Evolutionary conservation across 1,284 basidiomycete species (phyloP), one percentile per base, ranked within the genome.

Genomic region (Rhodotorula glutinis): DNA sequence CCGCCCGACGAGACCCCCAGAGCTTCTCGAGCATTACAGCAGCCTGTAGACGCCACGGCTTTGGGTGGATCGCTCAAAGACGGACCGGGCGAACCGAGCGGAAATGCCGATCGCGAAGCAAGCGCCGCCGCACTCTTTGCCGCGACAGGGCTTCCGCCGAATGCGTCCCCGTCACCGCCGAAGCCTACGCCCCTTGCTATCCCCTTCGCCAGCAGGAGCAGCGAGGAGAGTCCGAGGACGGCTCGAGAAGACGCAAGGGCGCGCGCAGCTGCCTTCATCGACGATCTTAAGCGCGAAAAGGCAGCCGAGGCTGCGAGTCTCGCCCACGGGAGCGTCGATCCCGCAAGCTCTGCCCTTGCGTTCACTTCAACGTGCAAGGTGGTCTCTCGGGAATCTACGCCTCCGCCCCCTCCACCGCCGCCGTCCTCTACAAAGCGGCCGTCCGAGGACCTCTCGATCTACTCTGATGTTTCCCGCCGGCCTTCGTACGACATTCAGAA

Each of bases 191-290:
- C 21, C 9, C 40, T 25, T 17, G 27, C 11, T 30, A 23, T 11
- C 46, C 10, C 9, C 46, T 16, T 21, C 23, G 16, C 33, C 44
- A 1, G 23, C 23, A 8, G 3, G n/a, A 10, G 33, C 11, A 38
- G 33, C 33, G 33, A 38, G 33, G 7, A 38, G 33, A n/a, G n/a
- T 19, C n/a, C 17, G 33, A 16, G 10, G 46, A 38, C 33, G 38
- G n/a, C 16, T 10, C 46, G 46, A n/a, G 56, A 52, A 5, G 70
- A 71, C 19, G 66, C 66, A 23, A 68, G 64, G 29, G 64, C 66
- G n/a, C 60, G 70, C 25, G 70, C 70, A 4, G 63, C 61, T 10
- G 66, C 70, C 0, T 71, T 71, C 59, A 60, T 71, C 38, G 70
- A 66, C 1, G 70, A 71, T 19, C 57, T 68, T 25, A 68, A 68